Evolutionary conservation across 176 grass and related monocot genomes (phyloP).

Genomic region (Alopecurus myosuroides): DNA sequence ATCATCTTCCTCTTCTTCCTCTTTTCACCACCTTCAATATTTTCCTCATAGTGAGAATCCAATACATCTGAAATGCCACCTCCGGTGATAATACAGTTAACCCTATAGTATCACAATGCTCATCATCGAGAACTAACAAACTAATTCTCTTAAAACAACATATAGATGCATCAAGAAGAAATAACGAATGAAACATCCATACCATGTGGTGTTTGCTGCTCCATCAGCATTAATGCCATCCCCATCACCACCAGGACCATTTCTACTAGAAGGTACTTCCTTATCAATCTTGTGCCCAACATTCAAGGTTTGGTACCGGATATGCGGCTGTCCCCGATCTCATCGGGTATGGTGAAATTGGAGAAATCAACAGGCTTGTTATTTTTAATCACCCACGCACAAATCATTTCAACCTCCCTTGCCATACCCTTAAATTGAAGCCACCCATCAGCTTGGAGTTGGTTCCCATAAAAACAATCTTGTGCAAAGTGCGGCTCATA

Average conservation of each 20-base stretch:
- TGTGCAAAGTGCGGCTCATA: neutral
- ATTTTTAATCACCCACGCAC: neutral
- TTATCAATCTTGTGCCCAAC: neutral
- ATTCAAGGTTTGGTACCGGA: neutral
- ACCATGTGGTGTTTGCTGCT: neutral
- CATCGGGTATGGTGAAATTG: neutral
- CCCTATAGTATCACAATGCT: neutral
- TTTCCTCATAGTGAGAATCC: neutral
- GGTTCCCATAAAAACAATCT: neutral
- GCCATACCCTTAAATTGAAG: constrained; percentile 7
- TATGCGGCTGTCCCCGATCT: neutral
- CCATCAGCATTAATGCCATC: neutral
- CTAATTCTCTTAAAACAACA: neutral
- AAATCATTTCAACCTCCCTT: neutral
- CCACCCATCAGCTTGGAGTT: neutral
- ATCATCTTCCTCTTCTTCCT: neutral
- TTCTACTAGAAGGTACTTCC: neutral
- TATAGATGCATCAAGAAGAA: neutral
- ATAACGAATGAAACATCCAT: neutral
- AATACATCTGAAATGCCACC: neutral
- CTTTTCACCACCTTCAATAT: neutral
- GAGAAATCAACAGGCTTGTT: neutral
- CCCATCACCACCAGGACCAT: neutral
- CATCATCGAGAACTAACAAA: neutral
- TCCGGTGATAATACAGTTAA: neutral